A percentile compares a stretch with the other conserved stretches of the same genome.
These are phyloP conservation scores for Curvularia hawaiiensis DNA, from an alignment of 2,329 filamentous ascomycete species.

Conservation along the genomic window DNA sequence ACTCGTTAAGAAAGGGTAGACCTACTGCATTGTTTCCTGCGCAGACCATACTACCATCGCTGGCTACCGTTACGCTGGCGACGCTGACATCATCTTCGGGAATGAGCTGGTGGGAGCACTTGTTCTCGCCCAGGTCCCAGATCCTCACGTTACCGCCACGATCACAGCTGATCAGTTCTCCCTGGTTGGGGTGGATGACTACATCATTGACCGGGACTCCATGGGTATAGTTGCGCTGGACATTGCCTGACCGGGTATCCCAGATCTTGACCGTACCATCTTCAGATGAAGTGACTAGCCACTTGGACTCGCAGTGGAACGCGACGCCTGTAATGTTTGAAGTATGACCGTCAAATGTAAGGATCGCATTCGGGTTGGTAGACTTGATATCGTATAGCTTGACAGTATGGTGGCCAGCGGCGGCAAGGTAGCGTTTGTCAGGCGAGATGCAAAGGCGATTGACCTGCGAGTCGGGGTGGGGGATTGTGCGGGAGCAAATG, in stretches of 20 bases:
- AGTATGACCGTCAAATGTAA: constrained; percentile 95
- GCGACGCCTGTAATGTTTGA: constrained; percentile 95
- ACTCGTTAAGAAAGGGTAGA: neutral
- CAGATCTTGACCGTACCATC: constrained; percentile 97
- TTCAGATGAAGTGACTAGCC: constrained; percentile 98
- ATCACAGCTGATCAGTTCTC: constrained; percentile 96
- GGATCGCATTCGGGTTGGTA: constrained; percentile 90
- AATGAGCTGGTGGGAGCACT: constrained; percentile 93
- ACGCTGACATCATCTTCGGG: constrained; percentile 95
- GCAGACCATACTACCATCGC: constrained; percentile 88
- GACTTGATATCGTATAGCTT: constrained; percentile 99
- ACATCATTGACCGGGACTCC: constrained; percentile 92
- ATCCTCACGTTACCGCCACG: constrained; percentile 89
- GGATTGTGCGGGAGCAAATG: constrained; percentile 97
- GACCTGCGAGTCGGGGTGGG: constrained; percentile 97
- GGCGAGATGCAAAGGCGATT: constrained; percentile 98
- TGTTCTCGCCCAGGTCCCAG: constrained; percentile 97
- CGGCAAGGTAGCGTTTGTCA: constrained; percentile 94
- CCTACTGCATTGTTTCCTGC: constrained; percentile 88
- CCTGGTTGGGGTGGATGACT: constrained; percentile 99
- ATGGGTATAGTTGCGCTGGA: constrained; percentile 94
- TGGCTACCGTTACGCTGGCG: constrained; percentile 93
- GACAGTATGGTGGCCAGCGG: constrained; percentile 79
- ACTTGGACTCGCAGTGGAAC: constrained; percentile 98
- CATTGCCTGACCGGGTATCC: constrained; percentile 83